These are phyloP conservation scores for Penicillium capsulatum DNA, from an alignment of 2,329 filamentous ascomycete species.

Conservation along the genomic window DNA sequence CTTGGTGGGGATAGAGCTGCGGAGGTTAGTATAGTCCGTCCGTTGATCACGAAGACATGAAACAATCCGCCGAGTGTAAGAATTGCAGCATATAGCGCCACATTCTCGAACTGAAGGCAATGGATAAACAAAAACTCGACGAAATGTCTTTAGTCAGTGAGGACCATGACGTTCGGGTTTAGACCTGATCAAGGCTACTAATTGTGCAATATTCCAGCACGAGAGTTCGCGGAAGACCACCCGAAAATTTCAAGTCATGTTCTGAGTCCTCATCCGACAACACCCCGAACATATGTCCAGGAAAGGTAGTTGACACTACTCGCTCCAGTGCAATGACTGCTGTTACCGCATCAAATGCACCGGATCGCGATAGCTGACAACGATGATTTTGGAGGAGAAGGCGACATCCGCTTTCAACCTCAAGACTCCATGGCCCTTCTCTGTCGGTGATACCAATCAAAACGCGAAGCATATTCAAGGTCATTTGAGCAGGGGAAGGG, in stretches of 20 bases:
- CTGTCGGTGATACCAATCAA: slow-evolving; percentile 40
- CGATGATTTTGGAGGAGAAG: slow-evolving; percentile 77
- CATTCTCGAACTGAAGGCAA: slow-evolving; percentile 75
- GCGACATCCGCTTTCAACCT: slow-evolving; percentile 59
- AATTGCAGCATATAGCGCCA: slow-evolving; percentile 85
- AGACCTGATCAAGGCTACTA: slow-evolving; percentile 19
- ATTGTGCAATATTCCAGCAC: slow-evolving; percentile 27
- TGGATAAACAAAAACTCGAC: slow-evolving; percentile 68
- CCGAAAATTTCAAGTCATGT: slow-evolving; percentile 23
- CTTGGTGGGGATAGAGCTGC: slow-evolving; percentile 84
- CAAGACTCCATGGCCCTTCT: slow-evolving; percentile 69
- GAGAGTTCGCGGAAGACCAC: slow-evolving; percentile 24
- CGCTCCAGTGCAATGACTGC: slow-evolving; percentile 18
- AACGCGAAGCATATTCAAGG: slow-evolving; percentile 27
- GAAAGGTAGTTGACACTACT: slow-evolving; percentile 50
- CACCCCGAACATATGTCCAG: slow-evolving; percentile 56
- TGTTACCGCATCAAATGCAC: slow-evolving; percentile 12
- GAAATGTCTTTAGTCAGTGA: slow-evolving; percentile 76
- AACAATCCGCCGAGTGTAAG: slow-evolving; percentile 73
- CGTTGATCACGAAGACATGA: slow-evolving; percentile 57
- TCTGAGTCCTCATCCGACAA: slow-evolving; percentile 70
- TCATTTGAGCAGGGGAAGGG: slow-evolving; percentile 20
- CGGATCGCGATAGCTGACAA: slow-evolving; percentile 46
- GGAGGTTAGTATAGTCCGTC: slow-evolving; percentile 74
- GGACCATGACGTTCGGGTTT: slow-evolving; percentile 32